Evolutionary conservation across 306 rosid species (phyloP).

Genomic region (Heteromeles arbutifolia): DNA sequence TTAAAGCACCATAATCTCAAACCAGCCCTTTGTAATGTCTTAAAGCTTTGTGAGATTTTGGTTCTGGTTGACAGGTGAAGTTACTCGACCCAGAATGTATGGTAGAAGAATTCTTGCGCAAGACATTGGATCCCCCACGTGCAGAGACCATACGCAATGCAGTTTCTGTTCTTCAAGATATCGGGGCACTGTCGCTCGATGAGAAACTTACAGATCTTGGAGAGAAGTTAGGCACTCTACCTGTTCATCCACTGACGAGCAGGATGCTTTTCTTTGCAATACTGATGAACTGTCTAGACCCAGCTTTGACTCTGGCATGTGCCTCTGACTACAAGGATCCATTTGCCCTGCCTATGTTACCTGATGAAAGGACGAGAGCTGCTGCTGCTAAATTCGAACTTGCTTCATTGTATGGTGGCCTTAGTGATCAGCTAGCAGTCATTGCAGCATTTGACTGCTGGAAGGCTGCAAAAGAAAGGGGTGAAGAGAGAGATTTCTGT

Average conservation of each 20-base stretch:
- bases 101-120: conserved; percentile 59
- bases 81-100: conserved; percentile 68
- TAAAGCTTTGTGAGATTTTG: background rate
- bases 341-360: conserved; percentile 69
- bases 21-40: conserved; percentile 4
- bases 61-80: conserved; percentile 57
- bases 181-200: conserved; percentile 74
- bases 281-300: conserved; percentile 91
- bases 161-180: conserved; percentile 68
- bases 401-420: conserved; percentile 70
- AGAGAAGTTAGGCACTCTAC: conserved; percentile 81
- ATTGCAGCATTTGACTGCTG: conserved; percentile 84
- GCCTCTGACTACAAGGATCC: conserved; percentile 85
- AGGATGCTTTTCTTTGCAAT: conserved; percentile 83
- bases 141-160: conserved; percentile 74
- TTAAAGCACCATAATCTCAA: too few relatives aligned
- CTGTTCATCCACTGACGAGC: conserved; percentile 88
- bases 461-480: conserved; percentile 56
- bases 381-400: conserved; percentile 57
- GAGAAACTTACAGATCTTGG: conserved; percentile 80
- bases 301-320: conserved; percentile 91
- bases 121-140: conserved; percentile 90
- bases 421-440: conserved; percentile 80
- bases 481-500: conserved; percentile 53
- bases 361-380: conserved; percentile 50